Evolutionary conservation across 2,329 filamentous ascomycete species (phyloP), one percentile per base, ranked within the genome.

Genomic region (Exophiala sp.): DNA sequence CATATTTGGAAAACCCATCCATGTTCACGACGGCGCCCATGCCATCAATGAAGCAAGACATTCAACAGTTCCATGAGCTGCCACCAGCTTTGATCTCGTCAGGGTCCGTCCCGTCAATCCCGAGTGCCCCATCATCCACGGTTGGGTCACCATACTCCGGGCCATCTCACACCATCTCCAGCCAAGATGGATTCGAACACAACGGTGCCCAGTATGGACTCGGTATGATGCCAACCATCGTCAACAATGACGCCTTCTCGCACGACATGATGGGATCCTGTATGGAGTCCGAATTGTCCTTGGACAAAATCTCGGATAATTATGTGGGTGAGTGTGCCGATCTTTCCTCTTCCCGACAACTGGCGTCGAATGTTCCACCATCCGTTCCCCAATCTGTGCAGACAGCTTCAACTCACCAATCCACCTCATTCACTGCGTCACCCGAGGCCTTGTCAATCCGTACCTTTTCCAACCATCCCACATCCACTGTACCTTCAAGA

Each of bases 141-240:
- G 80, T 85, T 58, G 84, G 84, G 52, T 88, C 85, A 18, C 85
- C 85, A 21, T 81, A 83, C 63, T 85, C 84, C 1, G 78, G 80
- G 59, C 78, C 81, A 64, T 78, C 79, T 52, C 80, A 79, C 59
- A 80, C 80, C 57, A 74, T 75, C 63, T 47, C 59, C 10, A 53
- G 56, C 40, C 77, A 82, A 47, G 75, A 83, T 42, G 81, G 84
- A 55, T 88, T 84, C 82, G 69, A 77, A 60, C 70, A 73, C 41
- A 68, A 75, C 55, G 68, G 73, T 33, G 39, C 54, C 33, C 38
- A 54, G 55, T 71, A 80, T 47, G 78, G 78, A 49, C 72, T 87
- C 34, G 81, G 78, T 47, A 75, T 87, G 51, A 82, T 79, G 61
- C 85, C 85, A 29, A 73, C 77, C 65, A 87, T 89, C 58, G 81